Conservation (phyloP, 2,329 filamentous ascomycete species). For the Fusarium pininemorale region DNA sequence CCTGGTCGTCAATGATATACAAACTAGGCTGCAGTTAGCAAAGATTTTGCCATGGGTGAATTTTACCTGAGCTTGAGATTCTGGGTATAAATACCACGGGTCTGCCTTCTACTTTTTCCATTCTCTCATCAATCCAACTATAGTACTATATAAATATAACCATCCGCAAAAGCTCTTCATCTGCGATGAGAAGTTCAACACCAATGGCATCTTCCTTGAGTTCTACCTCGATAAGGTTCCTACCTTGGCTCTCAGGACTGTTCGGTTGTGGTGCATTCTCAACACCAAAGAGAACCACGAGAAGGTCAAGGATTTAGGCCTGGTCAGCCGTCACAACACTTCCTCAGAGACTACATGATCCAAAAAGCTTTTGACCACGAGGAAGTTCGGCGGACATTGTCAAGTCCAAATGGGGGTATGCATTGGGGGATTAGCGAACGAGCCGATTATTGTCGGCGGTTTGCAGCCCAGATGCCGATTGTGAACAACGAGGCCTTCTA, state of each 20-base stretch:
- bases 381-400: background rate
- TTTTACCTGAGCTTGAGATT: background rate
- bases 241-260: background rate
- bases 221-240: fast-evolving
- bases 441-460: background rate
- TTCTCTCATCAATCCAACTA: background rate
- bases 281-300: background rate
- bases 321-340: background rate
- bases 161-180: background rate
- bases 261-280: fast-evolving
- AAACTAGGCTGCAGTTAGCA: background rate
- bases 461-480: background rate
- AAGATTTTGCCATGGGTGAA: fast-evolving
- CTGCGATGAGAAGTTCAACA: background rate
- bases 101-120: background rate
- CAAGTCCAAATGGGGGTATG: background rate
- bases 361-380: background rate
- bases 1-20: background rate
- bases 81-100: background rate
- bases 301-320: background rate
- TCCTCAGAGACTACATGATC: background rate
- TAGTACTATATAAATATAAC: background rate
- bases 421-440: fast-evolving
- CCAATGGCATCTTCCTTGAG: background rate
- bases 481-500: background rate